Evolutionary conservation across 208 protist genomes (phyloP), one percentile per base, ranked within the genome.

Genomic region (Wallacemonas sp.): DNA sequence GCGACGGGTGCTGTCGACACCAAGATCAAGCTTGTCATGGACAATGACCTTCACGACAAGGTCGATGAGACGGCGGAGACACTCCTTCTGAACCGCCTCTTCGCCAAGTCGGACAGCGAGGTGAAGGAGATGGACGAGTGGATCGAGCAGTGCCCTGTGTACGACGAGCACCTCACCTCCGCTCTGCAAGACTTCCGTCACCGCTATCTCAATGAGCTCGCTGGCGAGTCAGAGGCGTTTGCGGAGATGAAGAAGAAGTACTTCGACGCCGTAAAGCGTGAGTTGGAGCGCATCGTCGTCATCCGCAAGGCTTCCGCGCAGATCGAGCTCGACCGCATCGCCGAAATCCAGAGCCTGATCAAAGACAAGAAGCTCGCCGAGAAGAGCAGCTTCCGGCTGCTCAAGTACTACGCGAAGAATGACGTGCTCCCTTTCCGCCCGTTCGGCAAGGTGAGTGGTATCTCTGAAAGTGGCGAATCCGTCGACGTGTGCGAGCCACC

Each of bases 371-470:
- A 83, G 62, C 55, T 95, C 54, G 81, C 86, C 17, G 86, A 92
- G 55, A 95, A 95, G 73, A 62, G 52, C 32, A 65, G 69, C 37
- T 95, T 93, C 54, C 85, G 86, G 0, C 53, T 91, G 30, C 74
- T 95, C 27, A 95, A 95, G 71, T 95, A 93, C 70, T 95, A 95
- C 63, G 69, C 89, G 30, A 86, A 83, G 50, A 95, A 95, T 62
- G 85, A 92, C 65, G 63, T 91, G 24, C 72, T 77, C 55, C 60
- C 64, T 22, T 95, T 95, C 54, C 79, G 89, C 4, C 89, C 89
- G 12, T 92, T 85, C 73, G 85, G 76, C 41, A 95, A 95, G 71
- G 81, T 95, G 26, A 93, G 89, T 52, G 89, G 89, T 37, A 92
- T 95, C 45, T 92, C 85, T 0, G 89, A 95, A 59, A 89, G 82